phyloP scores from a whole-genome alignment of 108 stramenopile genomes.

The Discostella stelligeroides region DNA sequence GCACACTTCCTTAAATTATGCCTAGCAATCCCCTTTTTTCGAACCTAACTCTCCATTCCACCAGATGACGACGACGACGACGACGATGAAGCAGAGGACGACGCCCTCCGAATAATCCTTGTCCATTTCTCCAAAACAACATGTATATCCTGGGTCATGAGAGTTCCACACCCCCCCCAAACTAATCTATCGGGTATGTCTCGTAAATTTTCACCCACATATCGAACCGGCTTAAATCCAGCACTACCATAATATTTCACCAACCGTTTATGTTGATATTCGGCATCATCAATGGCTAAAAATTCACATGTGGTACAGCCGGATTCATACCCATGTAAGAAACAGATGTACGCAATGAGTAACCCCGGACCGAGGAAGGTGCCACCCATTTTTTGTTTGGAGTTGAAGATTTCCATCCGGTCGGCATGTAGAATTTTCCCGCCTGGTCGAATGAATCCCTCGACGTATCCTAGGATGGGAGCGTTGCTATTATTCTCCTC shows the following conservation, averaged over 20 bases:
- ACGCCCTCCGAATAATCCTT: conserved; percentile 26
- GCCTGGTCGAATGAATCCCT: conserved; percentile 76
- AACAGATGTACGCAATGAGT: conserved; percentile 65
- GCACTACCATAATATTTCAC: conserved; percentile 71
- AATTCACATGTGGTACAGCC: conserved; percentile 68
- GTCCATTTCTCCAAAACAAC: conserved; percentile 60
- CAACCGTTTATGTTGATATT: conserved; percentile 75
- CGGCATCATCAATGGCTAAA: conserved; percentile 86
- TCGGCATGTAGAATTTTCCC: conserved; percentile 77
- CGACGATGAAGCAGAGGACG: too few relatives aligned
- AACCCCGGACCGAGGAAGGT: conserved; percentile 67
- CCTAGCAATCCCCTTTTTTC: too few relatives aligned
- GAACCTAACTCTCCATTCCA: not conserved
- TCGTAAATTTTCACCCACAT: conserved; percentile 80
- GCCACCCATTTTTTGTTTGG: conserved; percentile 55
- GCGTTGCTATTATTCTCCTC: too few relatives aligned
- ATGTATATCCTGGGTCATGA: conserved; percentile 71
- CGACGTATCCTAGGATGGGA: conserved; percentile 73
- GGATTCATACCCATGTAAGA: conserved; percentile 62
- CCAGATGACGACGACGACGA: too few relatives aligned
- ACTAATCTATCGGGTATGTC: conserved; percentile 85
- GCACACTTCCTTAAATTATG: too few relatives aligned
- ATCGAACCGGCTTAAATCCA: conserved; percentile 75
- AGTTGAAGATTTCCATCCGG: conserved; percentile 82
- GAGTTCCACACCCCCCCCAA: conserved; percentile 88